Evolutionary conservation across 2,329 filamentous ascomycete species (phyloP), one percentile per base, ranked within the genome.

Genomic region (Samsoniella hepiali): DNA sequence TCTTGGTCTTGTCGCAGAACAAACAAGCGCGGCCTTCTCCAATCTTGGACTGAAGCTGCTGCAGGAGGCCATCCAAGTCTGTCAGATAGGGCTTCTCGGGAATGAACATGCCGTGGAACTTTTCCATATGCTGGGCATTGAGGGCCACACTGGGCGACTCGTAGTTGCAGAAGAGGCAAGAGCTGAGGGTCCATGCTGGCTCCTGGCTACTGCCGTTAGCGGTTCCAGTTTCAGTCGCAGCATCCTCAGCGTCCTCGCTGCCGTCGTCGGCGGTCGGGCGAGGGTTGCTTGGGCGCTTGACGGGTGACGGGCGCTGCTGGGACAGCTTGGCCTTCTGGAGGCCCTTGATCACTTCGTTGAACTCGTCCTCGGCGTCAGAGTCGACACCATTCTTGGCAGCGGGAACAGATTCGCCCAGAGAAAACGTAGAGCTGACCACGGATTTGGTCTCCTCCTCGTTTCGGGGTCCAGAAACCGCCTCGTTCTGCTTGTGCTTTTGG

Each of bases 21-120:
- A 99, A 76, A 74, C 95, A 99, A 75, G 96, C 89, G 72, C 92
- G 87, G 66, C 89, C 86, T 64, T 92, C 85, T 65, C 88, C 84
- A 47, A 99, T 88, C 69, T 93, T 96, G 67, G 88, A 83, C 71
- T 92, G 88, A 15, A 99, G 82, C 66, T 93, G 88, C 61, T 83
- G 82, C 65, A 99, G 78, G 57, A 99, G 80, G 1, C 93, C 93
- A 65, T 96, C 89, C 3, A 95, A 74, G 71, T 99, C 86, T 5
- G 90, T 87, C 2, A 99, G 79, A 70, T 92, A 99, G 38, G 88
- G 80, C 76, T 88, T 90, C 75, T 99, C 95, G 0, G 95, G 95
- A 66, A 99, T 89, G 76, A 98, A 97, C 87, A 97, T 93, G 79
- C 94, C 92, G 73, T 99, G 95, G 70, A 89, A 88, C 65, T 91